Evolutionary conservation across 176 grass and related monocot genomes (phyloP).

Genomic region (Zea luxurians): DNA sequence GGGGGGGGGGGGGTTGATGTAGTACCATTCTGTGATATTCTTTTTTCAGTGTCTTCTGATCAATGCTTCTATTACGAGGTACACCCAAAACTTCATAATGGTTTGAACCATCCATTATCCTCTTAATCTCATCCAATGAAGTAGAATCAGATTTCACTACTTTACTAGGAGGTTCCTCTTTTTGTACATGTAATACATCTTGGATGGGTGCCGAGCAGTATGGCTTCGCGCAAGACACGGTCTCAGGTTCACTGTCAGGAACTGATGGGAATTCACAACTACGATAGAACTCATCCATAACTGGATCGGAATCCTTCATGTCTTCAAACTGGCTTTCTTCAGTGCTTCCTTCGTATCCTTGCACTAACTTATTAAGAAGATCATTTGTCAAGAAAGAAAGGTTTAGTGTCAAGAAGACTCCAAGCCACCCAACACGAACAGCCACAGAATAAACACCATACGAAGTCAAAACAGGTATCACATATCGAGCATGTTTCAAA

Average conservation of each 20-base stretch:
- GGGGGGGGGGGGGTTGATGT: not conserved
- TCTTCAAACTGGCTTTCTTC: constrained; percentile 54
- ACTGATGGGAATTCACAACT: constrained; percentile 59
- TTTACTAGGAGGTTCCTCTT: constrained; percentile 74
- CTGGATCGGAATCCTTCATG: constrained; percentile 61
- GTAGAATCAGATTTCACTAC: constrained; percentile 59
- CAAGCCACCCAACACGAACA: constrained; percentile 71
- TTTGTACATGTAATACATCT: constrained; percentile 61
- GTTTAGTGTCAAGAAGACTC: constrained; percentile 81
- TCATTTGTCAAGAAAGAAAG: constrained; percentile 94
- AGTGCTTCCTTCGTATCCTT: constrained; percentile 55
- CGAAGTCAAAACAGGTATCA: constrained; percentile 72
- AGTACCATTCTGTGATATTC: constrained; percentile 83
- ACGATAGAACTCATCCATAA: constrained; percentile 65
- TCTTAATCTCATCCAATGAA: constrained; percentile 93
- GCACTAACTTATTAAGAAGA: constrained; percentile 79
- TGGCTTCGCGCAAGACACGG: constrained; percentile 53
- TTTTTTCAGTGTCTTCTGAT: constrained; percentile 62
- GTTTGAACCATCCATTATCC: constrained; percentile 76
- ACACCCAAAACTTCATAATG: constrained; percentile 92
- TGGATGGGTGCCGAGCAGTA: constrained; percentile 65
- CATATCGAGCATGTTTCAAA: constrained; percentile 79
- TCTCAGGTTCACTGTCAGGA: constrained; percentile 71
- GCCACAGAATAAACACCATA: constrained; percentile 86
- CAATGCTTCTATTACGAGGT: constrained; percentile 46